phyloP scores from a whole-genome alignment of 177 flowering plant species.

The Vitis hybrid region DNA sequence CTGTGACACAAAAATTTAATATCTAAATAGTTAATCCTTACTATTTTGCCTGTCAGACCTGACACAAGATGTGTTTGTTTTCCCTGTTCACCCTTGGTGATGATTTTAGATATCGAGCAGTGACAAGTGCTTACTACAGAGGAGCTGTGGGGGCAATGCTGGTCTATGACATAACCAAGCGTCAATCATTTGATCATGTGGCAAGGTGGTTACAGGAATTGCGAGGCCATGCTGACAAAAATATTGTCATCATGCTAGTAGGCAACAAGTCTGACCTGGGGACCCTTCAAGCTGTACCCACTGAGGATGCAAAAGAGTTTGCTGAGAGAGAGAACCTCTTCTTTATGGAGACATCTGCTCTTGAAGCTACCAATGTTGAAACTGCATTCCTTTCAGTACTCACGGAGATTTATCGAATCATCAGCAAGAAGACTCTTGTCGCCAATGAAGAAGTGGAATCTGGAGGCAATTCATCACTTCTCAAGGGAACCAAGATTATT shows the following conservation, averaged over 20 bases:
- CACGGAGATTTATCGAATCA: conserved; percentile 44
- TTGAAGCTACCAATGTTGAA: conserved; percentile 48
- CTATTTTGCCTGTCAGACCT: background rate
- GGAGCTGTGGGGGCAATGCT: conserved; percentile 61
- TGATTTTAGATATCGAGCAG: conserved; percentile 43
- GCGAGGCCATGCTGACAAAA: conserved; percentile 48
- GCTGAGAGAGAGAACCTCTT: conserved; percentile 42
- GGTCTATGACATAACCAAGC: conserved; percentile 52
- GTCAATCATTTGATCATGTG: conserved; percentile 48
- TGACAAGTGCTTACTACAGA: conserved; percentile 54
- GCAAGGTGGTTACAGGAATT: conserved; percentile 53
- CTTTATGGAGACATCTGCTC: conserved; percentile 57
- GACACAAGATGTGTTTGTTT: background rate
- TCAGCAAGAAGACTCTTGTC: conserved; percentile 39
- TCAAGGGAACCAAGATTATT: conserved; percentile 39
- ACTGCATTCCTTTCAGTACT: conserved; percentile 41
- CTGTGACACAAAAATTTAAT: too few species aligned
- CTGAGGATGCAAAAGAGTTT: conserved; percentile 53
- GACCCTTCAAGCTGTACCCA: conserved; percentile 40
- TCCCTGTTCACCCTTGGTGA: background rate
- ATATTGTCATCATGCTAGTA: conserved; percentile 48
- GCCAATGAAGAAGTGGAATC: conserved; percentile 42
- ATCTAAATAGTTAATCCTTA: too few species aligned
- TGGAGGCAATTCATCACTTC: conserved; percentile 36
- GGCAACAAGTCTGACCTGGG: conserved; percentile 48